Conservation (phyloP, 106 monocot genomes). For the Apostasia shenzhenica region DNA sequence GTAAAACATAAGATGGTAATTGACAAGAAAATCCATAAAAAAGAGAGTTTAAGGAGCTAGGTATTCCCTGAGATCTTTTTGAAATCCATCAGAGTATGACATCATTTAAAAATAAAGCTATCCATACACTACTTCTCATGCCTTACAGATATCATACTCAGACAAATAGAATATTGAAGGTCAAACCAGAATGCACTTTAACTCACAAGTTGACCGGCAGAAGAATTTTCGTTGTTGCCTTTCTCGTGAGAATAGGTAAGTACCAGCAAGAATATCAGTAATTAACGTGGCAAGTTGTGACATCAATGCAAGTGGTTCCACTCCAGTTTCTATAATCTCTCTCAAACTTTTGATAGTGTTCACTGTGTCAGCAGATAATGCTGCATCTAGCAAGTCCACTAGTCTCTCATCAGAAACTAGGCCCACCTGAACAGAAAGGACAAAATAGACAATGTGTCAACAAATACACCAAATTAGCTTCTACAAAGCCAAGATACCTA, state of each 20-base stretch:
- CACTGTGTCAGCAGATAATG: conserved; percentile 88
- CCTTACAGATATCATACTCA: too few relatives aligned
- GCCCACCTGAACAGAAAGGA: conserved; percentile 55
- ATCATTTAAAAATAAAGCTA: too few relatives aligned
- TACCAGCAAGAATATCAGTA: conserved; percentile 97
- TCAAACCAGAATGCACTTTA: conserved; percentile 5
- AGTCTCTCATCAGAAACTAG: conserved; percentile 85
- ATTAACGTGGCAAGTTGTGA: conserved; percentile 93
- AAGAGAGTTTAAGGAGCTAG: too few relatives aligned
- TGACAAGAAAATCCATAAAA: background rate
- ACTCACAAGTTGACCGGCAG: conserved; percentile 52
- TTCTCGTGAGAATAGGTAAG: conserved; percentile 57
- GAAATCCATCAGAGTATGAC: too few relatives aligned
- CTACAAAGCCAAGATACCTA: background rate
- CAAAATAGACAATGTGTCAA: background rate
- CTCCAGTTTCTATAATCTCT: conserved; percentile 82
- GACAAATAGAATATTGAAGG: background rate
- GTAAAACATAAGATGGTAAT: background rate
- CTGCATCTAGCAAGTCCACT: conserved; percentile 87
- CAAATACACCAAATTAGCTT: background rate
- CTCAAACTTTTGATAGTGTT: conserved; percentile 86
- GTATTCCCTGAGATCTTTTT: too few relatives aligned
- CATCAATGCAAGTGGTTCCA: conserved; percentile 84
- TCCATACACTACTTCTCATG: too few relatives aligned
- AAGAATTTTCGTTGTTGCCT: conserved; percentile 66